Evolutionary conservation across 1,284 basidiomycete genomes (phyloP), one percentile per base, ranked within the genome.

Genomic region (Mrakiaceae sp.): DNA sequence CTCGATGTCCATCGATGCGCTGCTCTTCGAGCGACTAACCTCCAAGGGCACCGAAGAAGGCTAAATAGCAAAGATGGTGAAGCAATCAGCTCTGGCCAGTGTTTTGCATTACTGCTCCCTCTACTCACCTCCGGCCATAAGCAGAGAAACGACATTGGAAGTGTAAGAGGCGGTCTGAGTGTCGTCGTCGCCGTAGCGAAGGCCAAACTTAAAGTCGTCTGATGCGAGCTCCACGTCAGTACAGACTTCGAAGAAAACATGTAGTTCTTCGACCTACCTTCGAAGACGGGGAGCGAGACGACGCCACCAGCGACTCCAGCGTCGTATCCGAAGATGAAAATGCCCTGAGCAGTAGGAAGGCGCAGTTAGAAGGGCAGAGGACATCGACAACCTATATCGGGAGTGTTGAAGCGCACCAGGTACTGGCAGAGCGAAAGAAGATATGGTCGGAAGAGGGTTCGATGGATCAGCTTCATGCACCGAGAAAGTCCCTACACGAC

Each of bases 31-130:
- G 39, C n/a, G 72, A 73, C 0, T 83, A 82, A 68, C 81, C 83
- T 40, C 79, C 78, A 7, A 90, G 72, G 10, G 87, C 85, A 58
- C 88, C 87, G 71, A 89, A 89, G 79, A 89, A 88, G 11, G 74
- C 73, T 49, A 49, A 14, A 8, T 2, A 8, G 48, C 48, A 49
- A 49, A 2, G 48, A 49, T 9, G 9, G 14, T 8, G 8, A 8
- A 49, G 48, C 14, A 14, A 49, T 9, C 48, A 8, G 8, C 9
- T 49, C 48, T 27, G 27, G 27, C 27, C 27, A 27, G 2, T 14
- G 48, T 40, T 39, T 58, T 46, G 14, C 11, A 43, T 39, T 5
- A 9, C 6, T 5, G 5, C 5, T 11, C 10, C 16, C 10, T 42
- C 27, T n/a, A 50, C 49, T 42, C 42, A 16, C 49, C 6, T 7